Conservation (phyloP, 495 filamentous ascomycete species). For the Aspergillus cristatus region DNA sequence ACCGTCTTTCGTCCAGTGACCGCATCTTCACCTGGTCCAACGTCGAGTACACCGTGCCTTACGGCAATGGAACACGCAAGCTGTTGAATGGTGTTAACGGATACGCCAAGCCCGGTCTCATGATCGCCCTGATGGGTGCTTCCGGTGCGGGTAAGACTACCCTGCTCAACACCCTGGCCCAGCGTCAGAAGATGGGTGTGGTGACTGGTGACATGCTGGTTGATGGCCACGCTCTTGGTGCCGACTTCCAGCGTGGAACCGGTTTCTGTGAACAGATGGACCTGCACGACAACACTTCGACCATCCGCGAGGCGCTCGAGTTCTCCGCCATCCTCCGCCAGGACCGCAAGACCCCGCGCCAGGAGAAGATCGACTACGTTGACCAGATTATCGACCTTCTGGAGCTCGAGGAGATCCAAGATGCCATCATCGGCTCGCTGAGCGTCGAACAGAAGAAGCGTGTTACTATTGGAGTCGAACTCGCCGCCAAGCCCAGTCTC, state of each 20-base stretch:
- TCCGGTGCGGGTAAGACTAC: slow-evolving; percentile 81
- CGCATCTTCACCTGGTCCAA: slow-evolving; percentile 69
- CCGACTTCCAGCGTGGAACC: slow-evolving; percentile 70
- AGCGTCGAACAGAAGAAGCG: slow-evolving; percentile 64
- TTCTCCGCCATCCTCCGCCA: slow-evolving; percentile 60
- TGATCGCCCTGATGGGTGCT: slow-evolving; percentile 78
- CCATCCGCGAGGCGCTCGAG: slow-evolving; percentile 56
- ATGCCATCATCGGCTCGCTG: slow-evolving; percentile 44
- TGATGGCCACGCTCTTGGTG: slow-evolving; percentile 57
- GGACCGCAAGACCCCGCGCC: slow-evolving; percentile 34
- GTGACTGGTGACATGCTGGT: slow-evolving; percentile 68
- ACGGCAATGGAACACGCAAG: slow-evolving; percentile 58
- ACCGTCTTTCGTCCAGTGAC: slow-evolving; percentile 50
- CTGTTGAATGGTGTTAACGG: slow-evolving; percentile 65
- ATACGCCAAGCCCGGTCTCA: slow-evolving; percentile 69
- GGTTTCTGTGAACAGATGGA: slow-evolving; percentile 88
- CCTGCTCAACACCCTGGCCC: slow-evolving; percentile 63
- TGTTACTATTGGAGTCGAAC: slow-evolving; percentile 85
- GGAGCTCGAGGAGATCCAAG: slow-evolving; percentile 46
- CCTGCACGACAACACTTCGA: slow-evolving; percentile 60
- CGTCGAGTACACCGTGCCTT: slow-evolving; percentile 64
- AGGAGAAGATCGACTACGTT: slow-evolving; percentile 53
- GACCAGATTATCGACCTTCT: slow-evolving; percentile 52
- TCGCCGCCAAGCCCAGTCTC: slow-evolving; percentile 76
- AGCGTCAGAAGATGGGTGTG: slow-evolving; percentile 65